A percentile compares a stretch with the other conserved stretches of the same genome.
Evolutionary conservation across 2,329 filamentous ascomycete genomes (phyloP).

Genomic region (Fusarium caatingaense): DNA sequence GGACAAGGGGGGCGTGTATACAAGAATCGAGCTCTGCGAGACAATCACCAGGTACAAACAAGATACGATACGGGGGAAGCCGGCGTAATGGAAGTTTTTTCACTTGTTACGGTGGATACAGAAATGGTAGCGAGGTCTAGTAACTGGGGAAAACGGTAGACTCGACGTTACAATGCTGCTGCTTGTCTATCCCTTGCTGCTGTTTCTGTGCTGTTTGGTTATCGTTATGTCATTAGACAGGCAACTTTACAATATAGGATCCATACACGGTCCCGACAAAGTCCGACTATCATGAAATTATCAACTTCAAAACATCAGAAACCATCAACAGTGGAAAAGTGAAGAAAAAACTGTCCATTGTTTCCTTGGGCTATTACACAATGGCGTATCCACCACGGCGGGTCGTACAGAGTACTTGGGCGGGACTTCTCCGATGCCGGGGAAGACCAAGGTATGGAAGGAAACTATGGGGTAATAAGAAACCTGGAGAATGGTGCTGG

Average conservation of each 20-base stretch:
- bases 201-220: not conserved
- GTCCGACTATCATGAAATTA: constrained; percentile 33
- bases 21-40: not conserved
- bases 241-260: constrained; percentile 30
- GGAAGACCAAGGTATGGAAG: constrained; percentile 1
- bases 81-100: constrained; percentile 36
- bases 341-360: constrained; percentile 1
- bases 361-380: constrained; percentile 36
- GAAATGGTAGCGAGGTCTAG: constrained; percentile 14
- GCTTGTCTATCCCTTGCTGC: not conserved
- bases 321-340: not conserved
- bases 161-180: not conserved
- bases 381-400: constrained; percentile 37
- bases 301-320: not conserved
- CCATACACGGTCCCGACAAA: constrained; percentile 23
- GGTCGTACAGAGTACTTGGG: constrained; percentile 23
- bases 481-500: constrained; percentile 19
- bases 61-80: constrained; percentile 19
- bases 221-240: constrained; percentile 32
- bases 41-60: constrained; percentile 3
- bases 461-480: constrained; percentile 27
- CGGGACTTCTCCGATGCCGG: constrained; percentile 39
- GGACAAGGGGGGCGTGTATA: constrained; percentile 32
- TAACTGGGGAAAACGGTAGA: constrained; percentile 2
- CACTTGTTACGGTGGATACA: constrained; percentile 22